phyloP scores from a whole-genome alignment of 176 grass and related monocot species.

The Carex littledalei region DNA sequence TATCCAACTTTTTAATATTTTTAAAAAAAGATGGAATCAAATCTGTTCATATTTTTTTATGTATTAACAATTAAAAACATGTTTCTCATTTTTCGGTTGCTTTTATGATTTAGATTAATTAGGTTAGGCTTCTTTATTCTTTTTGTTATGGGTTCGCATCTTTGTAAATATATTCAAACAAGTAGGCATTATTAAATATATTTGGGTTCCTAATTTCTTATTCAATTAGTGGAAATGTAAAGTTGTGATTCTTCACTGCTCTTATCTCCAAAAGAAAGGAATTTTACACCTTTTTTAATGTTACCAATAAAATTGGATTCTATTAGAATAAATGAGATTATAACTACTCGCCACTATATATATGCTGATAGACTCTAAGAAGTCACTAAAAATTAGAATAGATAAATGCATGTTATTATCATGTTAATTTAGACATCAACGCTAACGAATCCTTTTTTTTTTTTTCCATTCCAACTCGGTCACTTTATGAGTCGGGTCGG shows the following conservation, averaged over 20 bases:
- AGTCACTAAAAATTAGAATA: background rate
- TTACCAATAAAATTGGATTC: background rate
- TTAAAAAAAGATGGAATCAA: too few species aligned
- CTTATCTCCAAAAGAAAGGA: background rate
- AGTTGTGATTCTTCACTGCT: background rate
- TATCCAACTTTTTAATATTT: too few species aligned
- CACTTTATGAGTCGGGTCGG: background rate
- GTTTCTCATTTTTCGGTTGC: too few species aligned
- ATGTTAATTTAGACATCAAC: background rate
- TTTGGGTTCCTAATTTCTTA: background rate
- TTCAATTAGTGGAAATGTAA: background rate
- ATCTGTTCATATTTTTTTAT: too few species aligned
- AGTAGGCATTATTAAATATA: background rate
- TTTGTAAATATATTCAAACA: background rate
- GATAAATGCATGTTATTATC: background rate
- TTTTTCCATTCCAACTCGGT: background rate
- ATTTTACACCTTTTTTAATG: background rate
- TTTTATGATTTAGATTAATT: too few species aligned
- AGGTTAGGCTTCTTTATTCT: too few species aligned
- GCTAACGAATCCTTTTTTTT: background rate
- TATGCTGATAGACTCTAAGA: background rate
- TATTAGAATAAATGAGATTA: background rate
- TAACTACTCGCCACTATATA: background rate
- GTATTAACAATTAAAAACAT: too few species aligned
- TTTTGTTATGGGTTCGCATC: too few species aligned